Evolutionary conservation across 2,329 filamentous ascomycete genomes (phyloP).

Genomic region (Kalaharituber pfeilii): DNA sequence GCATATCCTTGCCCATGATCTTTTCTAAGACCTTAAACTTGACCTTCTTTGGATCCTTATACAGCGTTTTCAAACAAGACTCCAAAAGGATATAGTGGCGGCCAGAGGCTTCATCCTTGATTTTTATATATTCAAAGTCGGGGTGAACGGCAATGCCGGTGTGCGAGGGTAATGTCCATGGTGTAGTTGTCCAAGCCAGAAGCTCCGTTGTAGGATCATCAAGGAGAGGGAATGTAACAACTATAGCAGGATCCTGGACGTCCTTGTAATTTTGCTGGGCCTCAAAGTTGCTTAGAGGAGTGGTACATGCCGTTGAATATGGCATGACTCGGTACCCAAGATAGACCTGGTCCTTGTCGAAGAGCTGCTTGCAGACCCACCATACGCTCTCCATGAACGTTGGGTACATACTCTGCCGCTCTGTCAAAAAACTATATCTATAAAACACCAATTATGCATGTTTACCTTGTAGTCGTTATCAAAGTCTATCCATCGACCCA

Average conservation of each 20-base stretch:
- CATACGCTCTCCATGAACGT: conserved; percentile 89
- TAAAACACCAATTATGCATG: neutral
- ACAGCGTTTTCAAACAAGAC: conserved; percentile 60
- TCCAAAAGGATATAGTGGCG: conserved; percentile 78
- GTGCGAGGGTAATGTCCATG: conserved; percentile 72
- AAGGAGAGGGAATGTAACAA: conserved; percentile 70
- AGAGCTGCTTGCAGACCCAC: conserved; percentile 93
- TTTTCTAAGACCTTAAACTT: conserved; percentile 72
- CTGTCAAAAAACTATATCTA: neutral
- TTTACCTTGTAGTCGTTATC: conserved; percentile 84
- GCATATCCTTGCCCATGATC: conserved; percentile 65
- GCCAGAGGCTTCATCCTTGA: conserved; percentile 62
- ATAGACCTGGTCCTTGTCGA: conserved; percentile 78
- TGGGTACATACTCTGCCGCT: conserved; percentile 65
- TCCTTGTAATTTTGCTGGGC: conserved; percentile 90
- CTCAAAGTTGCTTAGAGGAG: conserved; percentile 83
- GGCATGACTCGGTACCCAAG: conserved; percentile 87
- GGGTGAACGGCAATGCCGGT: conserved; percentile 61
- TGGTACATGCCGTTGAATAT: conserved; percentile 79
- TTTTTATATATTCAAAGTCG: conserved; percentile 74
- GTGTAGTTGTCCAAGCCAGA: conserved; percentile 79
- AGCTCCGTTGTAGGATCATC: conserved; percentile 58
- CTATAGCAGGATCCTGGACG: conserved; percentile 74
- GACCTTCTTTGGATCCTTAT: conserved; percentile 91
- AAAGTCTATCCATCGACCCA: conserved; percentile 94